Conservation (phyloP, 306 rosid species). For the Psophocarpus tetragonolobus region DNA sequence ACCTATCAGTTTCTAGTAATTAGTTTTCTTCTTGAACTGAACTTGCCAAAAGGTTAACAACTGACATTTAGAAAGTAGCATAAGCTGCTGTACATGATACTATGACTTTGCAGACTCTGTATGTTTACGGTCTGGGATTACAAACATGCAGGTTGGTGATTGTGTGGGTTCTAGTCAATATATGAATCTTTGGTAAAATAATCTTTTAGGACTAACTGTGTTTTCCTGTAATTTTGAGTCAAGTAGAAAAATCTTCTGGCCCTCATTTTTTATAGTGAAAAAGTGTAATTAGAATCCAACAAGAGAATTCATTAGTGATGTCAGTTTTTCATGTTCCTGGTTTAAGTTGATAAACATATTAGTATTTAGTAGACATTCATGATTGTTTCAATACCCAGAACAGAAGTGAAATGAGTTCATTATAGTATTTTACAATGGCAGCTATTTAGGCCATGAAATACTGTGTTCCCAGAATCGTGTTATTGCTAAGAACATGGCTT, state of each 20-base stretch:
- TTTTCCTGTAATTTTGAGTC: background rate
- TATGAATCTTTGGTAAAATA: constrained; percentile 14
- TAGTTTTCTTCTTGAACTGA: constrained; percentile 4
- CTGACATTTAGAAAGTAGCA: background rate
- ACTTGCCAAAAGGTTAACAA: background rate
- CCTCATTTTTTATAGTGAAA: background rate
- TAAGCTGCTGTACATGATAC: background rate
- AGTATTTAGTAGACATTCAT: background rate
- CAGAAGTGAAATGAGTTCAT: too few relatives aligned
- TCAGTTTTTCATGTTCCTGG: constrained; percentile 13
- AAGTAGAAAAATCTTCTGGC: background rate
- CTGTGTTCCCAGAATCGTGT: background rate
- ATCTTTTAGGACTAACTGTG: constrained; percentile 1
- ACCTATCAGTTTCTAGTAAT: background rate
- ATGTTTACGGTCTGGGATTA: background rate
- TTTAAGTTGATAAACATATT: constrained; percentile 7
- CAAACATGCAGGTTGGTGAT: background rate
- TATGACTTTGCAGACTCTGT: background rate
- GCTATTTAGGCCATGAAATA: background rate
- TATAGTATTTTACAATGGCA: background rate
- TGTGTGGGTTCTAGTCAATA: background rate
- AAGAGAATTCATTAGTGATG: background rate
- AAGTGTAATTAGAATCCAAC: background rate
- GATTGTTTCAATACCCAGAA: constrained; percentile 10
- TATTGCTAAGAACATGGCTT: background rate